Evolutionary conservation across 805 yeast genomes (phyloP), one percentile per base, ranked within the genome.

Genomic region (Wickerhamiella azymoides): DNA sequence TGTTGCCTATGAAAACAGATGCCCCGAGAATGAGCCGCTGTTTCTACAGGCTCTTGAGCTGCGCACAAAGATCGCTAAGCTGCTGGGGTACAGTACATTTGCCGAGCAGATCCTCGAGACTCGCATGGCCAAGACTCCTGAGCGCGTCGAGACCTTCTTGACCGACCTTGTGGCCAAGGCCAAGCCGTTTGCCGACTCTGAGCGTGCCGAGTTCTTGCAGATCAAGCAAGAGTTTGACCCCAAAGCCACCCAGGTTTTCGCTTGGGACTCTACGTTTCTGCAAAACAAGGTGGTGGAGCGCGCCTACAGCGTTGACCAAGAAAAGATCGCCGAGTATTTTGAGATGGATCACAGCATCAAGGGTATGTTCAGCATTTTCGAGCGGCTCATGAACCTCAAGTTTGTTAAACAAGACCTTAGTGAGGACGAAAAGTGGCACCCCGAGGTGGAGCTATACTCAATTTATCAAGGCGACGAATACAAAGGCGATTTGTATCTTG

Each of bases 401-500:
- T 82, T 84, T 59, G 71, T 71, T 40, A 74, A 73, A 55, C 67
- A 72, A 35, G 76, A 74, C 55, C 67, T 73, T 28, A 47, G 60
- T 11, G 64, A 65, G 3, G 62, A 62, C 7, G 57, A 63, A 2
- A 71, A 73, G 13, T 84, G 94, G 94, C 88, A 84, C 57, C 73
- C 70, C 46, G 94, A 84, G 58, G 92, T 82, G 14, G 76, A 74
- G 50, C 80, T 77, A 56, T 76, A 76, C 57, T 76, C 82, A 2
- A 59, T 58, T 17, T 40, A 36, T 11, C 82, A 82, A 79, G 53
- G 59, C n/a, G 77, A 78, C 13, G 72, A 68, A 49, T 84, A 84
- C 63, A 72, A 76, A 48, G 94, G 94, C 26, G 80, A 83, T 74
- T 63, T 84, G 39, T 80, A 77, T 62, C 76, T 84, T 51, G 94